These are phyloP conservation scores for Podosphaera aphanis DNA, from an alignment of 2,329 filamentous ascomycete species.

Conservation along the genomic window DNA sequence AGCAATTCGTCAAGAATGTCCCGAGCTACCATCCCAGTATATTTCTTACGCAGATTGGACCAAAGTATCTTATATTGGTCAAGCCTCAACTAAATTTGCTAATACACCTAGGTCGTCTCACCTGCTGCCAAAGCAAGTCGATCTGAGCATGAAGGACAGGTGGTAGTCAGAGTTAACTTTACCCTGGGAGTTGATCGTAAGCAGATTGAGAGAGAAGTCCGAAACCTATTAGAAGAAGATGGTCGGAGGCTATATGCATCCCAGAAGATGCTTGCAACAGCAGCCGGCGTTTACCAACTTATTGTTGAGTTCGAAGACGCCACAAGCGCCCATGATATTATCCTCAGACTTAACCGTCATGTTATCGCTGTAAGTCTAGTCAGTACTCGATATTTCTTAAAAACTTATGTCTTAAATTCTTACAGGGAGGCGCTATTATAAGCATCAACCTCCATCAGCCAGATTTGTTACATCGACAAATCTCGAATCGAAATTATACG, in stretches of 20 bases:
- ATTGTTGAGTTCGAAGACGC: constrained; percentile 5
- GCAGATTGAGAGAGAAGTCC: constrained; percentile 18
- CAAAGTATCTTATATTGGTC: background rate
- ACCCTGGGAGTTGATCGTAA: constrained; percentile 4
- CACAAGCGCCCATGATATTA: background rate
- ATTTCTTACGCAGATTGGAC: background rate
- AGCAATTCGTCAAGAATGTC: background rate
- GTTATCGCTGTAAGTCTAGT: background rate
- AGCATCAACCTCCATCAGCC: constrained; percentile 1
- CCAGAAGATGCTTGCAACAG: constrained; percentile 10
- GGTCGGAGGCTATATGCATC: constrained; percentile 28
- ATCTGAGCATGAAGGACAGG: constrained; percentile 30
- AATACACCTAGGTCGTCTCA: background rate
- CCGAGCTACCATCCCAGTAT: background rate
- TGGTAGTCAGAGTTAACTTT: constrained; percentile 25
- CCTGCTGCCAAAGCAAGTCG: background rate
- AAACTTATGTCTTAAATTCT: background rate
- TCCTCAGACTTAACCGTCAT: background rate
- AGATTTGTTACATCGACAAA: background rate
- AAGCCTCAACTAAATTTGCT: background rate
- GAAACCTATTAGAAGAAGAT: constrained; percentile 21
- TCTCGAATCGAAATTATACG: background rate
- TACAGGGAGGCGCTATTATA: background rate
- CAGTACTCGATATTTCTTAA: background rate
- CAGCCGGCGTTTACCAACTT: background rate